Conservation (phyloP, 2,329 filamentous ascomycete genomes). For the Chlorencoelia australis region DNA sequence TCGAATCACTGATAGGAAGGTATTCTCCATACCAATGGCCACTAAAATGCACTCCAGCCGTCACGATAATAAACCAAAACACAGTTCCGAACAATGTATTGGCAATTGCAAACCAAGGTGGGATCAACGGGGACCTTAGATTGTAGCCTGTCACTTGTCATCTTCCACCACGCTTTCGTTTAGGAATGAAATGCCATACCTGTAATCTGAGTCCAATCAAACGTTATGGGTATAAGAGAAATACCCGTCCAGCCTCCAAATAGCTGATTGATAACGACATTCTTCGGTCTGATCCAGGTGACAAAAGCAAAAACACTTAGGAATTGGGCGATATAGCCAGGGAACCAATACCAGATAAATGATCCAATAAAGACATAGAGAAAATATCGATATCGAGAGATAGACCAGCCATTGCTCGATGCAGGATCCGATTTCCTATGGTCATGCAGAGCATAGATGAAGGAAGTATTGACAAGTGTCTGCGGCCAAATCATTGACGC, state of each 20-base stretch:
- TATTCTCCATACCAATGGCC: slow-evolving; percentile 57
- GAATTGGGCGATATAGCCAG: slow-evolving; percentile 54
- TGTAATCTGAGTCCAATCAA: slow-evolving; percentile 37
- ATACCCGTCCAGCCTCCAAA: slow-evolving; percentile 59
- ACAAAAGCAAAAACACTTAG: slow-evolving; percentile 61
- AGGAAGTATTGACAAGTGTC: slow-evolving; percentile 7
- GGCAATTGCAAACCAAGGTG: slow-evolving; percentile 59
- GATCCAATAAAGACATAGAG: slow-evolving; percentile 32
- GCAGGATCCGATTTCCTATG: slow-evolving; percentile 41
- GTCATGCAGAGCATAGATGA: slow-evolving; percentile 45
- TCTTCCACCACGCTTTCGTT: no score
- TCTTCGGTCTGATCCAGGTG: slow-evolving; percentile 64
- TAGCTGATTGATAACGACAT: slow-evolving; percentile 58
- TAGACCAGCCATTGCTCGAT: slow-evolving; percentile 32
- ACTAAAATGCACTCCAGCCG: slow-evolving; percentile 54
- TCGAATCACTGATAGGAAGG: slow-evolving; percentile 49
- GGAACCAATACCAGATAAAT: slow-evolving; percentile 45
- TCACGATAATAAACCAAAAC: slow-evolving; percentile 50
- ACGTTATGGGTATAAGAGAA: slow-evolving; percentile 60
- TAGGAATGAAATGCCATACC: slow-evolving; percentile 36
- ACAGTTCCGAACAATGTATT: slow-evolving; percentile 62
- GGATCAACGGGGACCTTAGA: slow-evolving; percentile 54
- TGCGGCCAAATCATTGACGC: slow-evolving; percentile 58
- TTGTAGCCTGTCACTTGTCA: slow-evolving; percentile 13
- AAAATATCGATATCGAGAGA: slow-evolving; percentile 33